A percentile compares a stretch with the other conserved stretches of the same genome.
These are phyloP conservation scores for Boletus patriciae DNA, from an alignment of 768 basidiomycete species.

Conservation along the genomic window DNA sequence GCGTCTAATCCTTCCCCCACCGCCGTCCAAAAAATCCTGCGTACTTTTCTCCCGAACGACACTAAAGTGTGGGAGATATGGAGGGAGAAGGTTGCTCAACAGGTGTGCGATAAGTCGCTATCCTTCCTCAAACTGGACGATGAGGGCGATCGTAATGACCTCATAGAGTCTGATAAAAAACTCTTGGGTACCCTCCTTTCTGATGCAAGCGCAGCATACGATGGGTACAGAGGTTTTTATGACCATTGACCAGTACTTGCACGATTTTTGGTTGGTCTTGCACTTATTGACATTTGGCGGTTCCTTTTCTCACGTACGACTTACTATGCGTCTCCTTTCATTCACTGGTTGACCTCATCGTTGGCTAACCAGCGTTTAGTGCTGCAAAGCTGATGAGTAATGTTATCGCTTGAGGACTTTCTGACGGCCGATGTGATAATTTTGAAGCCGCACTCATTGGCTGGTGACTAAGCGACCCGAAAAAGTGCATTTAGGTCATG, in stretches of 20 bases:
- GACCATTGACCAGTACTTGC: background rate
- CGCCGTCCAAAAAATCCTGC: slow-evolving; percentile 11
- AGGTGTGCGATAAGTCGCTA: slow-evolving; percentile 8
- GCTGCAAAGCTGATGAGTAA: too few relatives aligned
- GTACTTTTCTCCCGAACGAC: slow-evolving; percentile 20
- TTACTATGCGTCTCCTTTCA: background rate
- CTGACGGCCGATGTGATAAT: too few relatives aligned
- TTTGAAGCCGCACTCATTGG: too few relatives aligned
- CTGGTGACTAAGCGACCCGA: too few relatives aligned
- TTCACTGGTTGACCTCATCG: too few relatives aligned
- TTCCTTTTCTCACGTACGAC: background rate
- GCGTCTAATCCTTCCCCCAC: background rate
- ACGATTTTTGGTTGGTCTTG: background rate
- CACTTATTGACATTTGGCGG: background rate
- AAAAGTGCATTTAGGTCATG: too few relatives aligned
- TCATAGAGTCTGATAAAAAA: background rate
- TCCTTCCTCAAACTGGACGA: slow-evolving; percentile 4
- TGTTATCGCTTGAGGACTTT: too few relatives aligned
- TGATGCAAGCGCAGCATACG: slow-evolving; percentile 18
- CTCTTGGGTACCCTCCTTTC: slow-evolving; percentile 18
- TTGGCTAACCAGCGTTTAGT: too few relatives aligned
- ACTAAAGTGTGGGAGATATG: slow-evolving; percentile 23
- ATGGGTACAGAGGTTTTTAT: slow-evolving; percentile 1
- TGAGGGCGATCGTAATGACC: background rate
- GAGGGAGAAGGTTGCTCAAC: slow-evolving; percentile 18